Base-by-base conservation (phyloP, 2,329 filamentous ascomycete species). In the Anthostomella pinea region DNA sequence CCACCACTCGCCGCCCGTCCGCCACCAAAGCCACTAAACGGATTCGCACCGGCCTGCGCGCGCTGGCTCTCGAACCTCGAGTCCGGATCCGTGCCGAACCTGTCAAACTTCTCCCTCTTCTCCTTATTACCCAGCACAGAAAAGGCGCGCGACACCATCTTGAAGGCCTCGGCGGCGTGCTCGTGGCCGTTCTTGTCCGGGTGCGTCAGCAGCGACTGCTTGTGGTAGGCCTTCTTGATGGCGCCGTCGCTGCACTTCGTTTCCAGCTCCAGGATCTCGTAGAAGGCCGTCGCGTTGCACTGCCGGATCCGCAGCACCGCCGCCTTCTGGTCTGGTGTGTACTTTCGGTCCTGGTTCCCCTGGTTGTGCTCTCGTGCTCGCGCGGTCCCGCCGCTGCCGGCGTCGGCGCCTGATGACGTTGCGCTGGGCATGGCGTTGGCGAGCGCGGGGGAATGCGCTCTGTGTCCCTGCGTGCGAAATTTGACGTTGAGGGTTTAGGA, bases 131-230 rank as follows among this genome's bases (percentile, higher is more conserved):
- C 91, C 31, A 98, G 72, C 34, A 97, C 81, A 53, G 94, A 86
- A 62, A 98, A 98, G 11, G 93, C 93, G 53, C 88, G 78, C 56
- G 87, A 86, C 16, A 98, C 89, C 86, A 96, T 86, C 72, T 98
- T 98, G 71, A 98, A 98, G 20, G 93, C 93, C 69, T 98, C 93
- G 62, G 96, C 93, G 37, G 93, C 91, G 42, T 94, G 81, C 23
- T 91, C 83, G 62, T 96, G 90, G 33, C 90, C 90, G 73, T 98
- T 98, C 73, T 98, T 98, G 72, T 98, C 93, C 46, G 93, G 93
- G 72, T 98, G 93, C 41, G 93, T 98, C 58, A 97, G 74, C 56
- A 98, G 70, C 60, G 86, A 93, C 61, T 94, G 76, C 68, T 95
- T 97, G 58, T 91, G 80, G 68, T 98, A 98, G 6, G 93, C 91